phyloP scores from a whole-genome alignment of 257 asterid species.

The Lavandula angustifolia region DNA sequence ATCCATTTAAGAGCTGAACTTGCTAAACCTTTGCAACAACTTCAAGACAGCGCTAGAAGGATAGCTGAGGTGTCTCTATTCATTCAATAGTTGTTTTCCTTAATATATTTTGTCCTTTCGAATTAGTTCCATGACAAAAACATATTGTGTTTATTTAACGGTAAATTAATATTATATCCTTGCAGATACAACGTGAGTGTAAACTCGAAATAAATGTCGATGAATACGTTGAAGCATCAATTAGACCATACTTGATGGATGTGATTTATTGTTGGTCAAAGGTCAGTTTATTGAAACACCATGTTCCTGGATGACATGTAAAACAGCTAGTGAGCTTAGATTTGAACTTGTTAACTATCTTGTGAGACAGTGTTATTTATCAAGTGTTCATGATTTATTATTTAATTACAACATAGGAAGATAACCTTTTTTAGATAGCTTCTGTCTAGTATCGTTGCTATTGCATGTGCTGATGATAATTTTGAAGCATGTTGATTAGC shows the following conservation, averaged over 20 bases:
- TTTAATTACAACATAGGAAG: background rate
- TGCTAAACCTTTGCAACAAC: slow-evolving; percentile 89
- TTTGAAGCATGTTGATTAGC: too few relatives aligned
- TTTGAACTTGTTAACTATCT: background rate
- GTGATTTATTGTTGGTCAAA: slow-evolving; percentile 97
- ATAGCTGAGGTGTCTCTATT: slow-evolving; percentile 77
- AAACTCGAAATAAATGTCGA: slow-evolving; percentile 89
- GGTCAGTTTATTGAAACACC: slow-evolving; percentile 49
- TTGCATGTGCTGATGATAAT: background rate
- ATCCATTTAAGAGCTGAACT: slow-evolving; percentile 89
- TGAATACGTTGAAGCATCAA: slow-evolving; percentile 92
- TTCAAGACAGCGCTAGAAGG: slow-evolving; percentile 89
- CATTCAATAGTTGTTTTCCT: slow-evolving; percentile 17
- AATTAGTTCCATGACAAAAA: background rate
- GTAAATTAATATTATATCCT: slow-evolving; percentile 14
- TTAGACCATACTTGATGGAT: slow-evolving; percentile 91
- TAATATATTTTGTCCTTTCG: slow-evolving; percentile 10
- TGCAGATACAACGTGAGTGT: slow-evolving; percentile 97
- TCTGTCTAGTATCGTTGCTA: background rate
- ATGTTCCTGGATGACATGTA: slow-evolving; percentile 18
- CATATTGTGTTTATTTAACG: slow-evolving; percentile 16
- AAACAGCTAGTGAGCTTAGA: slow-evolving; percentile 1
- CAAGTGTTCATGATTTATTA: background rate
- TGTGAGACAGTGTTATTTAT: background rate
- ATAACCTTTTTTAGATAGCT: background rate